Conservation (phyloP, 305 asterid genomes). For the Vinca major region DNA sequence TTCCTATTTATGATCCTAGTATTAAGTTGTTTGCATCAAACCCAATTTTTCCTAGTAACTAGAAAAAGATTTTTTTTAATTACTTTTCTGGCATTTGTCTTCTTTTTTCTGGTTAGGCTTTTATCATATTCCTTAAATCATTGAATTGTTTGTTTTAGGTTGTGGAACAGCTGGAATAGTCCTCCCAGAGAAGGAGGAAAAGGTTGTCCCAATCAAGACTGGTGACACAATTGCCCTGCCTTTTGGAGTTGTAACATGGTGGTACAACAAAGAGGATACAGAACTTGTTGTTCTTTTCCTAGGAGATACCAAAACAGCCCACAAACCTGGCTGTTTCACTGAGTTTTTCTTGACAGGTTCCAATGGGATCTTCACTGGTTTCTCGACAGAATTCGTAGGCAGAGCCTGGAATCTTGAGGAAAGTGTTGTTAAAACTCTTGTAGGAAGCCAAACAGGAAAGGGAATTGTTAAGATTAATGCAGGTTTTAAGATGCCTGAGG, state of each 20-base stretch:
- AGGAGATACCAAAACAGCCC: constrained; percentile 63
- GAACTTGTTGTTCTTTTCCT: constrained; percentile 64
- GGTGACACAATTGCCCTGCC: constrained; percentile 81
- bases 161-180: constrained; percentile 54
- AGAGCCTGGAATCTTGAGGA: constrained; percentile 77
- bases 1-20: not conserved
- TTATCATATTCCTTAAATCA: too few species aligned
- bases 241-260: constrained; percentile 76
- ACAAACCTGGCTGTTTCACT: constrained; percentile 56
- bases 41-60: not conserved
- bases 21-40: not conserved
- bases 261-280: constrained; percentile 61
- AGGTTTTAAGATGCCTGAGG: constrained; percentile 60
- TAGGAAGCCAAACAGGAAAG: constrained; percentile 32
- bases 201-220: constrained; percentile 58
- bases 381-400: constrained; percentile 63
- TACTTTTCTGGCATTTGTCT: not conserved
- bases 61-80: not conserved
- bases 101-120: not conserved
- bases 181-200: constrained; percentile 70
- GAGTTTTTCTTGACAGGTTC: constrained; percentile 60
- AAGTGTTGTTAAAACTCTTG: constrained; percentile 46
- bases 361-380: constrained; percentile 69
- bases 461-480: constrained; percentile 54
- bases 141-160: constrained; percentile 23